Evolutionary conservation across 1,284 basidiomycete species (phyloP).

Genomic region (Hemileia vastatrix): DNA sequence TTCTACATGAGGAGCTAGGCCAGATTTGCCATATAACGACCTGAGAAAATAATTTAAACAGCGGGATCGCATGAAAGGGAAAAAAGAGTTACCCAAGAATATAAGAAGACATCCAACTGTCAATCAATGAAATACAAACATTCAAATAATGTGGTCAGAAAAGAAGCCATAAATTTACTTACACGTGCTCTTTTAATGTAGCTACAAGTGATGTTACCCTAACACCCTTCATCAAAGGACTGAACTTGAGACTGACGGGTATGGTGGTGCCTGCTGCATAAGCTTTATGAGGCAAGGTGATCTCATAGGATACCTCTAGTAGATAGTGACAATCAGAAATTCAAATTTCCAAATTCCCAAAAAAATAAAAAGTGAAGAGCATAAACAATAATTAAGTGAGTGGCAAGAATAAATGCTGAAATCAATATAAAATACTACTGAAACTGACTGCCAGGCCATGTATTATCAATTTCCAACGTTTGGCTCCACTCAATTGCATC

Average conservation of each 20-base stretch:
- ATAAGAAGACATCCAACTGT: too few relatives aligned
- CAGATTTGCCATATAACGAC: slow-evolving; percentile 5
- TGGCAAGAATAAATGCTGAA: too few relatives aligned
- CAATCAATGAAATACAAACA: too few relatives aligned
- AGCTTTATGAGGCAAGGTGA: slow-evolving; percentile 53
- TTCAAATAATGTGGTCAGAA: too few relatives aligned
- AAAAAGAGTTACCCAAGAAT: not conserved
- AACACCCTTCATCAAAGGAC: slow-evolving; percentile 73
- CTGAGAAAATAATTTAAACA: not conserved
- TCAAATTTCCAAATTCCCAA: too few relatives aligned
- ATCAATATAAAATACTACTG: too few relatives aligned
- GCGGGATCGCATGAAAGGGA: not conserved
- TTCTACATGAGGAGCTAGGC: slow-evolving; percentile 6
- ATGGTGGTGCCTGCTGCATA: slow-evolving; percentile 79
- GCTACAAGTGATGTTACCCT: slow-evolving; percentile 59
- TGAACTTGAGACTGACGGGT: slow-evolving; percentile 72
- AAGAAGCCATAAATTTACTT: not conserved
- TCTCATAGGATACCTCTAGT: slow-evolving; percentile 36
- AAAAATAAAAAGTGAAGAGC: too few relatives aligned
- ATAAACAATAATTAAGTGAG: too few relatives aligned
- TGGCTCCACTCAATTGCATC: slow-evolving; percentile 90
- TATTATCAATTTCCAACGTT: slow-evolving; percentile 81
- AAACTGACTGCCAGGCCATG: slow-evolving; percentile 66
- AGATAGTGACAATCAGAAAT: too few relatives aligned
- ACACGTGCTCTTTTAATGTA: slow-evolving; percentile 59